Conservation (phyloP, 768 basidiomycete genomes). For the Termitomyces heimii region DNA sequence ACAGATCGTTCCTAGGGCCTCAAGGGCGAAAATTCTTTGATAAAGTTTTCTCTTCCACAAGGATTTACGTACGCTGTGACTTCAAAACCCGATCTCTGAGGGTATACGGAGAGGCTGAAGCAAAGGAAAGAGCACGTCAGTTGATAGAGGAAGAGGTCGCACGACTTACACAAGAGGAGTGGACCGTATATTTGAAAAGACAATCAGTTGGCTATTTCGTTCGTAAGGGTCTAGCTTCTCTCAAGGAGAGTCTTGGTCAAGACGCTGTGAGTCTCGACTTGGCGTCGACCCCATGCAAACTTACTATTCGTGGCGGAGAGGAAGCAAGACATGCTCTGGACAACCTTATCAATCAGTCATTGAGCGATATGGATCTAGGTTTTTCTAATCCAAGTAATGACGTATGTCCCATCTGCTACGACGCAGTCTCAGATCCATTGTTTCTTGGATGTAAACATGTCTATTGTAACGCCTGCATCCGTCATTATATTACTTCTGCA, state of each 20-base stretch:
- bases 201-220: constrained; percentile 45
- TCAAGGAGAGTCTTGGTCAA: constrained; percentile 51
- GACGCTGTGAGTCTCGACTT: constrained; percentile 45
- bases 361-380: constrained; percentile 12
- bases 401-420: constrained; percentile 52
- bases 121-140: constrained; percentile 34
- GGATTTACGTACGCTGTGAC: constrained; percentile 40
- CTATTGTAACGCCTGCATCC: constrained; percentile 44
- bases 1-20: constrained; percentile 29
- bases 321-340: constrained; percentile 43
- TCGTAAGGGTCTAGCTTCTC: constrained; percentile 37
- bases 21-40: constrained; percentile 28
- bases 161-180: constrained; percentile 38
- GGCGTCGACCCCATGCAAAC: constrained; percentile 24
- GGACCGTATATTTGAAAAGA: constrained; percentile 29
- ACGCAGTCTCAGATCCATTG: constrained; percentile 34
- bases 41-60: constrained; percentile 26
- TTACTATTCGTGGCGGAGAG: constrained; percentile 52
- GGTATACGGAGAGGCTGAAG: constrained; percentile 35
- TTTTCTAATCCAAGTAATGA: constrained; percentile 7
- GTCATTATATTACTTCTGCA: constrained; percentile 39
- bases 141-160: constrained; percentile 44
- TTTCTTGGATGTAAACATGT: constrained; percentile 41
- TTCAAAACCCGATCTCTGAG: constrained; percentile 38
- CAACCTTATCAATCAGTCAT: constrained; percentile 37